A percentile compares a stretch with the other conserved stretches of the same genome.
These are phyloP conservation scores for Daldinia loculata DNA, from an alignment of 495 filamentous ascomycete species.

Conservation along the genomic window DNA sequence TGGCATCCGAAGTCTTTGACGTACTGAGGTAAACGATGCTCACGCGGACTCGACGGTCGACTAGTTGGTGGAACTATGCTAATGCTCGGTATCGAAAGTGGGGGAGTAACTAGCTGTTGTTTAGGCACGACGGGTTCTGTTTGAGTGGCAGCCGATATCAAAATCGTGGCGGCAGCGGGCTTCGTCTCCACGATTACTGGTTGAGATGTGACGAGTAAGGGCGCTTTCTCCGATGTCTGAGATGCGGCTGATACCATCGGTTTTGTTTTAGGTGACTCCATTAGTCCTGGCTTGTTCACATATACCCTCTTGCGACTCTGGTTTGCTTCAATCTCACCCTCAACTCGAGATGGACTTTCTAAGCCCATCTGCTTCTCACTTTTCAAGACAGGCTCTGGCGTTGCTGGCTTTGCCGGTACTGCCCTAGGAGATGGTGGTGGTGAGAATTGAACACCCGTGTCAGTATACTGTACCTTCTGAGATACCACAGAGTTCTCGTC, in stretches of 20 bases:
- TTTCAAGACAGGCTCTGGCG: slow-evolving; percentile 50
- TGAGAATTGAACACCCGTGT: slow-evolving; percentile 82
- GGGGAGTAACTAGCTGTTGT: slow-evolving; percentile 48
- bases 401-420: slow-evolving; percentile 51
- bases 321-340: slow-evolving; percentile 73
- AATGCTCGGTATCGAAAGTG: slow-evolving; percentile 66
- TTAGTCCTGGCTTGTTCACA: slow-evolving; percentile 51
- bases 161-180: slow-evolving; percentile 40
- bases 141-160: slow-evolving; percentile 70
- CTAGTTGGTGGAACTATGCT: slow-evolving; percentile 66
- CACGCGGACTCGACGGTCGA: slow-evolving; percentile 62
- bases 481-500: slow-evolving; percentile 40
- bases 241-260: slow-evolving; percentile 75
- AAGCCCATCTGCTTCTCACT: slow-evolving; percentile 49
- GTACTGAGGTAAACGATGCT: slow-evolving; percentile 62
- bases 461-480: slow-evolving; percentile 52
- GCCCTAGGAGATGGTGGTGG: slow-evolving; percentile 77
- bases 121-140: slow-evolving; percentile 62
- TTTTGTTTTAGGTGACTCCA: slow-evolving; percentile 49
- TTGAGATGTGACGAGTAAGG: slow-evolving; percentile 49
- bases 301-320: slow-evolving; percentile 72
- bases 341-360: slow-evolving; percentile 55
- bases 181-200: slow-evolving; percentile 35
- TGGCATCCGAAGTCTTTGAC: slow-evolving; percentile 66
- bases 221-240: slow-evolving; percentile 77